These are phyloP conservation scores for Termitomyces sp. DNA, from an alignment of 1,284 basidiomycete genomes.

Conservation along the genomic window DNA sequence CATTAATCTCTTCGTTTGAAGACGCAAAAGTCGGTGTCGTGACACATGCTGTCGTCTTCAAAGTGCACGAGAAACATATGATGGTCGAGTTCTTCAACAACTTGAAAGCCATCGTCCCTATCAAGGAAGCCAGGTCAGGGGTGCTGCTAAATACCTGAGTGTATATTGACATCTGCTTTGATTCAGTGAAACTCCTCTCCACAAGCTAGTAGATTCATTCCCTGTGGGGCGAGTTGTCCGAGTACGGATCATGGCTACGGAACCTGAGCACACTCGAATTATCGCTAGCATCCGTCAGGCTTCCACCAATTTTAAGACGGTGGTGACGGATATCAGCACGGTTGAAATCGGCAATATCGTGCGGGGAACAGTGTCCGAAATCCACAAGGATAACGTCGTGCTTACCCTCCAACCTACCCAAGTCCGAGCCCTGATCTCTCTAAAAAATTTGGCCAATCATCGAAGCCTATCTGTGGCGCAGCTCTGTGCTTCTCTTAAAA, in stretches of 20 bases:
- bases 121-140: constrained; percentile 74
- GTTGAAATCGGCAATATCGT: constrained; percentile 77
- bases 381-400: constrained; percentile 83
- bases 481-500: constrained; percentile 61
- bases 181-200: constrained; percentile 57
- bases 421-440: constrained; percentile 78
- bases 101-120: constrained; percentile 79
- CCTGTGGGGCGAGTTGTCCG: constrained; percentile 81
- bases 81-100: constrained; percentile 91
- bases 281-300: constrained; percentile 88
- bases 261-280: constrained; percentile 62
- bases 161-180: neutral
- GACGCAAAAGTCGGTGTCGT: constrained; percentile 72
- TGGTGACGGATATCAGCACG: constrained; percentile 58
- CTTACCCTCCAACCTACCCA: constrained; percentile 68
- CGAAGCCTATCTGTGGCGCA: constrained; percentile 67
- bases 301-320: constrained; percentile 45
- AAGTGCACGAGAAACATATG: constrained; percentile 72
- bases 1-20: constrained; percentile 63
- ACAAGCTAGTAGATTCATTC: constrained; percentile 68
- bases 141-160: neutral
- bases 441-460: constrained; percentile 85
- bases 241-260: constrained; percentile 78
- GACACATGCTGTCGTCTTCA: constrained; percentile 82
- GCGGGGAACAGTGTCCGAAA: constrained; percentile 64